Evolutionary conservation across 805 yeast genomes (phyloP).

Genomic region (Starmerella vaccinii): DNA sequence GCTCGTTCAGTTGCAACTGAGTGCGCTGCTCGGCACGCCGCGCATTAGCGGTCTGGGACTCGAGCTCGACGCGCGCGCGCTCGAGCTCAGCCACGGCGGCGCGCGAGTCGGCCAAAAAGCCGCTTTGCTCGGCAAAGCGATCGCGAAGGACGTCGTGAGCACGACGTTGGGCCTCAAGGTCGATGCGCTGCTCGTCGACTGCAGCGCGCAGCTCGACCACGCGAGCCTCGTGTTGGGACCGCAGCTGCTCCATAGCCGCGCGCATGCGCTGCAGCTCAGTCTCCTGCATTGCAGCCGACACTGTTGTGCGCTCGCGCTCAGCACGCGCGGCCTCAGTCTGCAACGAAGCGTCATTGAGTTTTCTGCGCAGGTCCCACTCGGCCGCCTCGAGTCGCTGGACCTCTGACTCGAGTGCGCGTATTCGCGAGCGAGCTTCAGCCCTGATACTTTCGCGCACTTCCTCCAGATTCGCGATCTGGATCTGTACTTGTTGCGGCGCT

Average conservation of each 20-base stretch:
- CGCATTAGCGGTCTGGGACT: background rate
- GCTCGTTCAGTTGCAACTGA: slow-evolving; percentile 9
- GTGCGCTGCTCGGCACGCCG: slow-evolving; percentile 9
- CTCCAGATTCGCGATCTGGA: background rate
- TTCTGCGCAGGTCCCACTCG: slow-evolving; percentile 13
- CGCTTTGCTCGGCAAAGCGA: slow-evolving; percentile 10
- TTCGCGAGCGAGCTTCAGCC: background rate
- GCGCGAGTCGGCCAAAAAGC: slow-evolving; percentile 11
- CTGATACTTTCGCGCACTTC: background rate
- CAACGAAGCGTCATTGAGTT: slow-evolving; percentile 4
- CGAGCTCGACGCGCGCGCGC: slow-evolving; percentile 9
- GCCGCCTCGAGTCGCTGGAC: slow-evolving; percentile 9
- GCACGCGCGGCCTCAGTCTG: slow-evolving; percentile 11
- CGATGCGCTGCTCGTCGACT: slow-evolving; percentile 3
- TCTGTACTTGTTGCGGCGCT: background rate
- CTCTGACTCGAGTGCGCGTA: slow-evolving; percentile 7
- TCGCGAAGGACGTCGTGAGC: slow-evolving; percentile 8
- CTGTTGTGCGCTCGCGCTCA: slow-evolving; percentile 6
- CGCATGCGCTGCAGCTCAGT: slow-evolving; percentile 9
- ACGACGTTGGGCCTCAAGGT: slow-evolving; percentile 8
- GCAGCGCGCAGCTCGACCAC: slow-evolving; percentile 9
- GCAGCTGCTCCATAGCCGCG: background rate
- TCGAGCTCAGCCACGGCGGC: slow-evolving; percentile 9
- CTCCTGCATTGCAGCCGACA: background rate
- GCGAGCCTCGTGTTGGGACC: slow-evolving; percentile 7